Evolutionary conservation across 768 basidiomycete genomes (phyloP).

Genomic region (Pleurotus pulmonarius): DNA sequence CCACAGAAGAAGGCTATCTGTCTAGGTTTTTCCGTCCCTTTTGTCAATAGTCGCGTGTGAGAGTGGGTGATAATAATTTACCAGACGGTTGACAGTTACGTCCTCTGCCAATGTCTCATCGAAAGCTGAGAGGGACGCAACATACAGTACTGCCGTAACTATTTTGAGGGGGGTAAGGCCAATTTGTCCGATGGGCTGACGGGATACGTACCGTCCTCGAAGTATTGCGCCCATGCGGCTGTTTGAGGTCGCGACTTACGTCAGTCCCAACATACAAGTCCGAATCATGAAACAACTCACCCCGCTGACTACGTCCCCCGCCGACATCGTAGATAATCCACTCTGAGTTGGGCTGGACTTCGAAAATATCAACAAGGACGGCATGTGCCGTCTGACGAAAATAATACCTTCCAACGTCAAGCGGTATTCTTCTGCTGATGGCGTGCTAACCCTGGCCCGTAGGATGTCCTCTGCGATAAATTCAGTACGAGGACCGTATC

Average conservation of each 20-base stretch:
- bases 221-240: slow-evolving; percentile 70
- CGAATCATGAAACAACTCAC: slow-evolving; percentile 24
- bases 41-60: neutral
- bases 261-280: neutral
- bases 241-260: neutral
- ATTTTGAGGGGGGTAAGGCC: slow-evolving; percentile 15
- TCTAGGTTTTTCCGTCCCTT: slow-evolving; percentile 23
- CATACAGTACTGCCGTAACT: slow-evolving; percentile 63
- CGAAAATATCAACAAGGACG: too few species aligned
- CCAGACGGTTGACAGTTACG: slow-evolving; percentile 54
- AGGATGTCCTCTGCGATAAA: slow-evolving; percentile 50
- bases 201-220: slow-evolving; percentile 51
- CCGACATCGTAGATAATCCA: slow-evolving; percentile 72
- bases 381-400: slow-evolving; percentile 11
- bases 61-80: slow-evolving; percentile 21
- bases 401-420: slow-evolving; percentile 44
- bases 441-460: slow-evolving; percentile 58
- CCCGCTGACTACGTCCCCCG: slow-evolving; percentile 53
- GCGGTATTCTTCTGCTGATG: slow-evolving; percentile 62
- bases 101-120: slow-evolving; percentile 63
- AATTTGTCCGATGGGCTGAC: neutral
- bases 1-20: slow-evolving; percentile 58
- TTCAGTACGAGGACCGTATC: too few species aligned
- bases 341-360: slow-evolving; percentile 28
- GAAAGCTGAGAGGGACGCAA: slow-evolving; percentile 64